Evolutionary conservation across 768 basidiomycete species (phyloP), one percentile per base, ranked within the genome.

Genomic region (Boletus pseudopeckii): DNA sequence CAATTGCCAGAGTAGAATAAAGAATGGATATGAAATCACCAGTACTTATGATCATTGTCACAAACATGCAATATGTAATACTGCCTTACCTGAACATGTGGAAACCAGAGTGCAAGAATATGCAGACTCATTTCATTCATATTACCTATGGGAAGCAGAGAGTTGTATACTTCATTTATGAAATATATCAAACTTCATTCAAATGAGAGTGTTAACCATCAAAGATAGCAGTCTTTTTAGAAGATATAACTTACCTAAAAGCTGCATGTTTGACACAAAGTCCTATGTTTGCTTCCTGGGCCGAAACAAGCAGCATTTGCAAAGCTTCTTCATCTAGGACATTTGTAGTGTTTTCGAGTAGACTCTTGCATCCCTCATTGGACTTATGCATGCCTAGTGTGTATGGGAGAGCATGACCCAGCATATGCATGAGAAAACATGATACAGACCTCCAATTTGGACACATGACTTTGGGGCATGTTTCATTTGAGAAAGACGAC

Each of bases 241-340:
- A 1, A 14, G 18, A 10, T 0, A 13, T 24, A 5, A 37, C 55
- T 3, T 7, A 56, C 55, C 10, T 4, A 14, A 18, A 7, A 1
- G 20, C 17, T 41, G 54, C 54, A 55, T 55, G 30, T 37, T 34
- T 53, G 0, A 55, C 10, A 42, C 51, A 55, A 17, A 55, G 40
- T 15, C n/a, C 13, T 3, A 48, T 42, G 9, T 53, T 53, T 48
- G 46, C 38, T 17, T 36, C 15, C 32, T 53, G 45, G 13, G 52
- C 40, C 10, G 47, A 42, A 22, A 53, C 40, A 4, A 49, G 26
- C 6, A 53, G 24, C 40, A 53, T 50, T 50, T 50, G 24, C 15
- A 54, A 30, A 14, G 34, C 22, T 22, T 24, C 7, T 2, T 43
- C 41, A 54, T 38, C 32, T 2, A 54, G 14, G 13, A 36, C 30